Base-by-base conservation (phyloP, 2,329 filamentous ascomycete genomes). In the Fusarium decemcellulare region DNA sequence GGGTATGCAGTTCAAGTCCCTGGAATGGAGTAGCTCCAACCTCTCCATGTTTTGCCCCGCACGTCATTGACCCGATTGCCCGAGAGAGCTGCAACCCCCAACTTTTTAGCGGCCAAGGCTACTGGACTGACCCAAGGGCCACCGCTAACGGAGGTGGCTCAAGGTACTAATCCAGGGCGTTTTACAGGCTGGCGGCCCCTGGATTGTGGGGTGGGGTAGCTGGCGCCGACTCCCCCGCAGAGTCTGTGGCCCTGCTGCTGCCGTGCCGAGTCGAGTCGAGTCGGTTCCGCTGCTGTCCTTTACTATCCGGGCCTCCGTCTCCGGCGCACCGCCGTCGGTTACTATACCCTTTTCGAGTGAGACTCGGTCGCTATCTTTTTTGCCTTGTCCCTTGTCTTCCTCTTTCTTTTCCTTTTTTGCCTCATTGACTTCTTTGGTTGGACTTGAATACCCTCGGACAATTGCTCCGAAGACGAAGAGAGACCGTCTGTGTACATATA, bases 21-120 rank as follows among this genome's bases (percentile, higher is more conserved):
- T 39, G 34, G 27, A 56, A 34, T 36, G 52, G 52, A 55, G 52
- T 55, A 55, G 52, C 52, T 55, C 52, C 39, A 44, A n/a, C 32
- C 32, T 34, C 32, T 9, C 12, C 32, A 9, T 9, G 32, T 15
- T 43, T 27, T 43, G 50, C 70, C 67, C 72, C 73, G 73, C 72
- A 74, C 56, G 47, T 32, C 60, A 67, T 71, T 75, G 59, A 58
- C 72, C 73, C 73, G 73, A 75, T 62, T 56, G 50, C 55, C 73
- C 73, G 32, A 34, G 32, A 9, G 72, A 75, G 63, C 60, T 39
- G 43, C 51, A 39, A 60, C 63, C 68, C 56, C 60, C 64, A 65
- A 65, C 60, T 42, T 32, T 36, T 29, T 32, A 7, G 51, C 27
- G 51, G 51, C 65, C 65, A 68, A 27, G 43, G 29, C 43, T 57